These are phyloP conservation scores for Cordyceps cicadae DNA, from an alignment of 2,329 filamentous ascomycete genomes.

Conservation along the genomic window DNA sequence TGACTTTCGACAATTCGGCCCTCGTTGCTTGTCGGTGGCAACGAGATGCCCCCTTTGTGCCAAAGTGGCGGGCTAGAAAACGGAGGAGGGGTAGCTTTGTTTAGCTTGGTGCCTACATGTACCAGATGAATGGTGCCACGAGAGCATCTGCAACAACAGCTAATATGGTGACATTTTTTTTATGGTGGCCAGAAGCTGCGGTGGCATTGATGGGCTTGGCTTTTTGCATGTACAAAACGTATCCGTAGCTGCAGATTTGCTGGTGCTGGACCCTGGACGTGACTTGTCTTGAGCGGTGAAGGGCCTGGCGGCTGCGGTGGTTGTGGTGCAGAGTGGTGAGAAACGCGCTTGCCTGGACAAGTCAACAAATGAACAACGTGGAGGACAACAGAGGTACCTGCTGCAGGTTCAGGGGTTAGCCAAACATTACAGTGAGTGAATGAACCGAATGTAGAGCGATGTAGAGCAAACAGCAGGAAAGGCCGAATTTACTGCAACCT, in stretches of 20 bases:
- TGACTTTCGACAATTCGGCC: background rate
- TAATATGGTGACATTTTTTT: background rate
- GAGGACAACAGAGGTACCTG: background rate
- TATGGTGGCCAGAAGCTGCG: background rate
- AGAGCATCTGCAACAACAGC: too few species aligned
- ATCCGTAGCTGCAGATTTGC: background rate
- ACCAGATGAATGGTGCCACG: too few species aligned
- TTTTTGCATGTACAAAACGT: background rate
- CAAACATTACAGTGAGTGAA: background rate
- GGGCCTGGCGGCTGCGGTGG: background rate
- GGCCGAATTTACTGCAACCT: background rate
- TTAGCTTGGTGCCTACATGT: too few species aligned
- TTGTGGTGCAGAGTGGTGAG: background rate
- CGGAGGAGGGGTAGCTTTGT: background rate
- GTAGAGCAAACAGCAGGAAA: background rate
- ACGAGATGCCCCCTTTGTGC: background rate
- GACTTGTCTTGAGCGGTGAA: slow-evolving; percentile 1
- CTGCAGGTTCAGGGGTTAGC: background rate
- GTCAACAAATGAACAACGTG: slow-evolving; percentile 4
- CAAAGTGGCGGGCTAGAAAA: background rate
- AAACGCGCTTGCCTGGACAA: slow-evolving; percentile 3
- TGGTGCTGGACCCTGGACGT: background rate
- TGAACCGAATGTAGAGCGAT: background rate
- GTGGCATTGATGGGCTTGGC: background rate
- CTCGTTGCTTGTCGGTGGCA: background rate